Conservation (phyloP, 1,284 basidiomycete genomes). For the Cryptococcus sp. region DNA sequence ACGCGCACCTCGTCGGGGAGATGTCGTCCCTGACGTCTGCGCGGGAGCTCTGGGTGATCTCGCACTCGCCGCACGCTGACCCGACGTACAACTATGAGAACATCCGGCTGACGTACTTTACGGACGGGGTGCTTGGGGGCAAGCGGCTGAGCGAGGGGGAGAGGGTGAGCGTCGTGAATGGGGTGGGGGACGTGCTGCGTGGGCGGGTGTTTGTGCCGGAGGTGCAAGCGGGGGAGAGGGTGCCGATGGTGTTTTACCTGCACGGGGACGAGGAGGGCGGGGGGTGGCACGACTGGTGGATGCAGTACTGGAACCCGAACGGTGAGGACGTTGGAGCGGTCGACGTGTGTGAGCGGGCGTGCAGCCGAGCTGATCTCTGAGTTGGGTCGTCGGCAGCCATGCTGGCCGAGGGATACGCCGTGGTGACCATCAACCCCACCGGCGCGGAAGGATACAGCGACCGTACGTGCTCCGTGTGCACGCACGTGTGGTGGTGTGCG, state of each 20-base stretch:
- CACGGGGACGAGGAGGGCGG: conserved; percentile 17
- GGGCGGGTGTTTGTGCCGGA: no score
- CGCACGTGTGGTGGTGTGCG: no score
- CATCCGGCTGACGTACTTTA: conserved; percentile 21
- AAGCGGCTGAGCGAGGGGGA: not conserved
- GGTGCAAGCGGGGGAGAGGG: no score
- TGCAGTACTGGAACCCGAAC: conserved; percentile 8
- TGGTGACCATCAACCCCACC: conserved; percentile 14
- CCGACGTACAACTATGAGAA: conserved; percentile 25
- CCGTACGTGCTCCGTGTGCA: conserved; percentile 6
- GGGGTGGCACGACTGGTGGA: conserved; percentile 16
- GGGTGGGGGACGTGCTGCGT: no score
- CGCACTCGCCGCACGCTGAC: conserved; percentile 24
- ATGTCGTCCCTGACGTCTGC: conserved; percentile 9
- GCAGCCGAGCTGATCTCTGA: no score
- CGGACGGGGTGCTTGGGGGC: not conserved
- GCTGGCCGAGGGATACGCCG: conserved; percentile 1
- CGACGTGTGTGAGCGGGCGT: no score
- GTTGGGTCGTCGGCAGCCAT: no score
- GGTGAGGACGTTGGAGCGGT: no score
- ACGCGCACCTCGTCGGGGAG: conserved; percentile 24
- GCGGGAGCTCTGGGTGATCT: conserved; percentile 22
- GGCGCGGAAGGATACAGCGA: conserved; percentile 12
- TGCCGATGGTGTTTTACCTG: conserved; percentile 1
- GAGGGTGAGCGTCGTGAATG: not conserved